Evolutionary conservation across 2,329 filamentous ascomycete species (phyloP), one percentile per base, ranked within the genome.

Genomic region (Stachybotrys echinatus): DNA sequence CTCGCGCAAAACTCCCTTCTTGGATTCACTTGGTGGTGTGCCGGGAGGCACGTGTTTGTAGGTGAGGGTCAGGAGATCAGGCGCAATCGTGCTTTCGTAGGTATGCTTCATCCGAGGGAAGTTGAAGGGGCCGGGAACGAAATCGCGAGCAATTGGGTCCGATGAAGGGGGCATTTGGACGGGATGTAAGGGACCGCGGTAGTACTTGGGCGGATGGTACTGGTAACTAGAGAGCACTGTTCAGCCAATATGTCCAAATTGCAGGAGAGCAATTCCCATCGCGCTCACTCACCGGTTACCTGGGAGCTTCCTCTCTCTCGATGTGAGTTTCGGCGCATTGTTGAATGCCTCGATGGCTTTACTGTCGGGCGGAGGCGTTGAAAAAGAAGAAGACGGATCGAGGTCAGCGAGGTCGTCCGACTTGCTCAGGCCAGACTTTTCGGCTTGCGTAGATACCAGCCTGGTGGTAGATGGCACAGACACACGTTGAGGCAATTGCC

Each of bases 171-270:
- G 92, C 52, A 90, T 88, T 73, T 96, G 90, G 62, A 96, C 84
- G 47, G 94, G 94, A 67, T 97, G 92, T 21, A 97, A 79, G 55
- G 92, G 92, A 50, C 94, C 94, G 63, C 92, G 89, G 70, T 96
- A 85, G 79, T 92, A 99, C 74, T 92, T 94, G 55, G 94, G 94
- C 47, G 92, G 87, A 56, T 92, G 90, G 71, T 88, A 97, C 71
- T 95, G 89, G 74, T 97, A 99, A 79, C 92, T 95, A 54, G 21
- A 23, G 53, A 70, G 37, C 19, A 18, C 38, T 10, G 8, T 5
- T 52, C 17, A 52, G 52, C 44, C 37, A 42, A 40, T 27, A 48
- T 14, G 39, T 48, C 27, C 19, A 8, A n/a, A 20, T 17, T 45
- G 5, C 20, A 4, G 6, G 12, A 21, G 21, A 2, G 19, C n/a